A percentile compares a stretch with the other conserved stretches of the same genome.
These are phyloP conservation scores for Pichia cephalocereana DNA, from an alignment of 805 yeast species.

Conservation along the genomic window DNA sequence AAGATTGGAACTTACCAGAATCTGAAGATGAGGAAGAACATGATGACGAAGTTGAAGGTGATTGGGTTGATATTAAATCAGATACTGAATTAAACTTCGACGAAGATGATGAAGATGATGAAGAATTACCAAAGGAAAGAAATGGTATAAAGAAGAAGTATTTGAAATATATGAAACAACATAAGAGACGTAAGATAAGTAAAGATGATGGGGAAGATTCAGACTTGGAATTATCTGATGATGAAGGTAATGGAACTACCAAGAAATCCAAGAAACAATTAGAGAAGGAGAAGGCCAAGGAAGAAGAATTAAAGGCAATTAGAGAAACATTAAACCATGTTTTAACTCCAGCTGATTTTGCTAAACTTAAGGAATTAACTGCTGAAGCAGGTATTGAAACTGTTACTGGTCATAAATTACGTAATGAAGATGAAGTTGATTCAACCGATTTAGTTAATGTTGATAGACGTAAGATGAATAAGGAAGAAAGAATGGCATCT, in stretches of 20 bases:
- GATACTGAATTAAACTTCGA: slow-evolving; percentile 62
- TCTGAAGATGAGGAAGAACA: slow-evolving; percentile 35
- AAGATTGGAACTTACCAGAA: slow-evolving; percentile 57
- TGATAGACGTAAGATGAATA: slow-evolving; percentile 69
- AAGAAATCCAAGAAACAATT: slow-evolving; percentile 27
- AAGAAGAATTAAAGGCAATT: slow-evolving; percentile 43
- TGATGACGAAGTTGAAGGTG: slow-evolving; percentile 65
- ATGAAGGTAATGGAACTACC: slow-evolving; percentile 25
- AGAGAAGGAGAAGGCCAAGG: slow-evolving; percentile 13
- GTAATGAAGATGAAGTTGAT: slow-evolving; percentile 81
- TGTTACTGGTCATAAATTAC: slow-evolving; percentile 47
- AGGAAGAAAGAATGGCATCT: slow-evolving; percentile 84
- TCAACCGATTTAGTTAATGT: slow-evolving; percentile 70
- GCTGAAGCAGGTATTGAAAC: slow-evolving; percentile 80
- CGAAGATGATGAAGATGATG: slow-evolving; percentile 29
- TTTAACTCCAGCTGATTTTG: slow-evolving; percentile 96
- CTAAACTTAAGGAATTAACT: slow-evolving; percentile 82
- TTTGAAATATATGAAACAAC: slow-evolving; percentile 25
- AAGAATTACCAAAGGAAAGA: slow-evolving; percentile 26
- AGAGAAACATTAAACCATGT: slow-evolving; percentile 43
- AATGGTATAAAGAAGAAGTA: slow-evolving; percentile 28
- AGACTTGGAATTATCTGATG: slow-evolving; percentile 45
- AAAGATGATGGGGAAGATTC: slow-evolving; percentile 29
- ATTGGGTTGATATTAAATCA: slow-evolving; percentile 76
- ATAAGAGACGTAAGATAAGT: slow-evolving; percentile 20